Conservation (phyloP, 495 filamentous ascomycete genomes). For the Pyrenopolyporus hunteri region DNA sequence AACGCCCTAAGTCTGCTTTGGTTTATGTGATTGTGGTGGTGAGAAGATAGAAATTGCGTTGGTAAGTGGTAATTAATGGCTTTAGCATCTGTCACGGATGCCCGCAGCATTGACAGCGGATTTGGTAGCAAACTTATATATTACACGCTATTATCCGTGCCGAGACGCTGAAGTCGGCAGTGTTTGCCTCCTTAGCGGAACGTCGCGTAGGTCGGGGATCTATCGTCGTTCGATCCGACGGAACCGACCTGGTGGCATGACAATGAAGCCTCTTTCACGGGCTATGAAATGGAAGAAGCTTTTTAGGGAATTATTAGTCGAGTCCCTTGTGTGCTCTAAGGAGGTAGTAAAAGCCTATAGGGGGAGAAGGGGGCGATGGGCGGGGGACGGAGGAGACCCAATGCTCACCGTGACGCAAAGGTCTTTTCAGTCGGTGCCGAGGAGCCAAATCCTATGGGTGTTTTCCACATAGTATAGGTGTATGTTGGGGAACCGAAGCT, state of each 20-base stretch:
- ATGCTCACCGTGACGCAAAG: constrained; percentile 18
- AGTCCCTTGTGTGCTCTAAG: neutral
- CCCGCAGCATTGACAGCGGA: neutral
- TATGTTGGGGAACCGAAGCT: constrained; percentile 7
- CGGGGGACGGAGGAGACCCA: neutral
- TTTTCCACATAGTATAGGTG: too few relatives aligned
- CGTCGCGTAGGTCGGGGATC: constrained; percentile 6
- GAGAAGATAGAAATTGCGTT: neutral
- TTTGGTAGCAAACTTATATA: neutral
- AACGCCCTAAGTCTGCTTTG: neutral
- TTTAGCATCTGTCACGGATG: too few relatives aligned
- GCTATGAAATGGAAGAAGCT: constrained; percentile 1
- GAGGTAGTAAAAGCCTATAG: neutral
- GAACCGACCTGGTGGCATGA: constrained; percentile 9
- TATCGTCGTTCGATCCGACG: constrained; percentile 10
- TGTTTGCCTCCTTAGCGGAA: constrained; percentile 5
- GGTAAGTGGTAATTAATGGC: neutral
- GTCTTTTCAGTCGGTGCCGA: constrained; percentile 10
- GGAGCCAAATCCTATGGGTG: constrained; percentile 1
- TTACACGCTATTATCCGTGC: neutral
- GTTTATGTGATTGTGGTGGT: neutral
- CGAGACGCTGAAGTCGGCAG: neutral
- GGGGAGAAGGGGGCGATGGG: neutral
- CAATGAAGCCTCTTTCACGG: constrained; percentile 20
- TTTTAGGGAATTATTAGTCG: constrained; percentile 8